Conservation (phyloP, 768 basidiomycete species). For the Floccularia luteovirens region DNA sequence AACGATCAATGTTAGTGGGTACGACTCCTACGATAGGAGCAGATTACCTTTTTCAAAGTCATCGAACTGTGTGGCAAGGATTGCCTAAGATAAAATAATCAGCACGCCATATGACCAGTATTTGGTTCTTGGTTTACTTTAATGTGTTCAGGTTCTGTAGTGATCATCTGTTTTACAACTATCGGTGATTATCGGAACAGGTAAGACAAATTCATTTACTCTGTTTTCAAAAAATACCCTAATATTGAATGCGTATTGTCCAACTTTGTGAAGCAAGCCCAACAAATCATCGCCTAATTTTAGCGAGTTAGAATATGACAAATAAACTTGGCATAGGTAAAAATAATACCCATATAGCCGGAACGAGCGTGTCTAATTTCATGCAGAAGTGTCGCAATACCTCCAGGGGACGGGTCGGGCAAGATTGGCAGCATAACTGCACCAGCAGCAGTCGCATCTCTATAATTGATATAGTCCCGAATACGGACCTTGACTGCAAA, state of each 20-base stretch:
- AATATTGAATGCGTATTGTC: constrained; percentile 14
- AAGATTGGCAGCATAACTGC: neutral
- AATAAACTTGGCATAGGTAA: neutral
- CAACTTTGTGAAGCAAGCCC: constrained; percentile 4
- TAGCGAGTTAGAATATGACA: neutral
- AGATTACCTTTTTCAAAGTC: constrained; percentile 31
- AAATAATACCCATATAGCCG: neutral
- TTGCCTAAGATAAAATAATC: constrained; percentile 12
- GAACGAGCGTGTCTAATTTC: neutral
- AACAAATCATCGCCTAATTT: neutral
- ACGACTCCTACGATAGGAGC: neutral
- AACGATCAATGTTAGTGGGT: neutral
- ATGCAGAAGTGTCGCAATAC: neutral
- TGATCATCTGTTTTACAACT: constrained; percentile 16
- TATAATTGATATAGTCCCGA: neutral
- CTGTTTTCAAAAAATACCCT: constrained; percentile 18
- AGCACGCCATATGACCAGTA: neutral
- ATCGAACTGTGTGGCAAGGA: constrained; percentile 39
- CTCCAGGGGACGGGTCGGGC: neutral
- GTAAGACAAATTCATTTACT: constrained; percentile 9
- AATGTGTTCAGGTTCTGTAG: constrained; percentile 28
- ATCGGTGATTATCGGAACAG: neutral
- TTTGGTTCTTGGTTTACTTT: constrained; percentile 16
- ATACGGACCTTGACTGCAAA: neutral
- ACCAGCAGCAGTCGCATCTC: neutral